A percentile compares a stretch with the other conserved stretches of the same genome.
phyloP scores from a whole-genome alignment of 257 asterid genomes.

The Solanum chilense region DNA sequence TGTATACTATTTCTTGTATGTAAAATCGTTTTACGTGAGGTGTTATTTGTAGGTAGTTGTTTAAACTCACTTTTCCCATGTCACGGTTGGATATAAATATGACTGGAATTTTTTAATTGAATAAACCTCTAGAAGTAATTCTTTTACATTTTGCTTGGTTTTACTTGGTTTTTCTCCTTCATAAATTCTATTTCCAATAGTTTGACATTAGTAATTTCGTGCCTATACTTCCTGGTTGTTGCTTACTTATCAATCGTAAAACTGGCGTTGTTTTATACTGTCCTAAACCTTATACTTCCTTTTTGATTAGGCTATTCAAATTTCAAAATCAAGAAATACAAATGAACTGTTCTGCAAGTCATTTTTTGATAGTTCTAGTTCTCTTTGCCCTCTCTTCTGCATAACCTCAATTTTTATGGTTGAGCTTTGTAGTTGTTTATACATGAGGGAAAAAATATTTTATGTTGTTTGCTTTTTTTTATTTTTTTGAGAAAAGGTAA shows the following conservation, averaged over 20 bases:
- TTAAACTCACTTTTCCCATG: neutral
- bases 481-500: too few relatives aligned
- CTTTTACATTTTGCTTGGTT: neutral
- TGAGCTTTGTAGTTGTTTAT: neutral
- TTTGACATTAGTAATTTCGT: neutral
- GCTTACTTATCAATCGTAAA: neutral
- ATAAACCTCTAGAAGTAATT: neutral
- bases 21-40: neutral
- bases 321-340: neutral
- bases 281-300: neutral
- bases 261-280: neutral
- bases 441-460: neutral
- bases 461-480: too few relatives aligned
- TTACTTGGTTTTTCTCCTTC: neutral
- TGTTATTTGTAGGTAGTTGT: neutral
- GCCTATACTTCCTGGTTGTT: neutral
- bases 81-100: neutral
- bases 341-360: neutral
- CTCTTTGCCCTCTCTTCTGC: neutral
- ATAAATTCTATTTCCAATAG: neutral
- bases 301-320: neutral
- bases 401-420: neutral
- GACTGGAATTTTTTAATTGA: neutral
- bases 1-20: neutral
- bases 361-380: neutral